A percentile compares a stretch with the other conserved stretches of the same genome.
phyloP scores from a whole-genome alignment of 768 basidiomycete genomes.

The Tylopilus sp. region DNA sequence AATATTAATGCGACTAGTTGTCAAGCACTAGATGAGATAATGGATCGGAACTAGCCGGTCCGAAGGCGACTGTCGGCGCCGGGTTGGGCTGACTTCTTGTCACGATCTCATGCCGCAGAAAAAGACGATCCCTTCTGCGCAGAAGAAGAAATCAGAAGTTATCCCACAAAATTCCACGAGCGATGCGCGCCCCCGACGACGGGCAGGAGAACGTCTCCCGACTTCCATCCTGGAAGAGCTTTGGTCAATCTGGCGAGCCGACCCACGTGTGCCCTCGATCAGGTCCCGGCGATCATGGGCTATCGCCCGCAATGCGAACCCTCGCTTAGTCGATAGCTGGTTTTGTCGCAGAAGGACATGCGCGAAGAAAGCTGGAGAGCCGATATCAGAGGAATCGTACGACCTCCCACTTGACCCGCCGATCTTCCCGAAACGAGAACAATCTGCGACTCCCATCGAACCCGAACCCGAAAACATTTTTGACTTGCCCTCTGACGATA shows the following conservation, averaged over 20 bases:
- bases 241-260: slow-evolving; percentile 27
- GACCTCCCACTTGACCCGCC: slow-evolving; percentile 15
- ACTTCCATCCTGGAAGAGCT: slow-evolving; percentile 21
- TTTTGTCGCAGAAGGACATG: slow-evolving; percentile 22
- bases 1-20: too few relatives aligned
- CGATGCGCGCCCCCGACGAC: slow-evolving; percentile 2
- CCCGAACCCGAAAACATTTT: not conserved
- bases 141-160: not conserved
- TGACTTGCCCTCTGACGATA: slow-evolving; percentile 25
- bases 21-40: too few relatives aligned
- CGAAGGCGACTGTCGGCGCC: too few relatives aligned
- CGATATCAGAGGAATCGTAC: slow-evolving; percentile 18
- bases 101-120: slow-evolving; percentile 17
- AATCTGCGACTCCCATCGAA: slow-evolving; percentile 1
- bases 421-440: slow-evolving; percentile 10
- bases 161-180: not conserved
- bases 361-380: slow-evolving; percentile 24
- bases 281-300: slow-evolving; percentile 29
- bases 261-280: slow-evolving; percentile 29
- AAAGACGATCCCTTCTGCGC: not conserved
- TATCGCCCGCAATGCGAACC: slow-evolving; percentile 16
- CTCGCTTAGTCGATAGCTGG: slow-evolving; percentile 23
- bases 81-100: too few relatives aligned
- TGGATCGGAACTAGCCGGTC: too few relatives aligned
- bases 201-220: slow-evolving; percentile 9